Evolutionary conservation across 345 rosid genomes (phyloP).

Genomic region (Bruguiera parviflora): DNA sequence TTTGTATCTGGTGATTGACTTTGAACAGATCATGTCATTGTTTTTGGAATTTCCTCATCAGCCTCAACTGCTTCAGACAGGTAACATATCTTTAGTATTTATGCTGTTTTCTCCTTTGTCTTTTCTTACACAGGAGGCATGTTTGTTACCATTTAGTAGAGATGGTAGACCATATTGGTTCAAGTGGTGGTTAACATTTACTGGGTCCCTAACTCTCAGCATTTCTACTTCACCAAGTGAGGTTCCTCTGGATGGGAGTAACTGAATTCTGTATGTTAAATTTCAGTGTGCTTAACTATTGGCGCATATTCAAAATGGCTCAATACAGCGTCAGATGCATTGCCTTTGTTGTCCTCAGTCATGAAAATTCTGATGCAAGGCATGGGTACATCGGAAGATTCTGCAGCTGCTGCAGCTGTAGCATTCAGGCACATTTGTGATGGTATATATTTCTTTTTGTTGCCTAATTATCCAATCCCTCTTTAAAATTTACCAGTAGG

Average conservation of each 20-base stretch:
- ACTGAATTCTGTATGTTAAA: slow-evolving; percentile 11
- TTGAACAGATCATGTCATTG: slow-evolving; percentile 68
- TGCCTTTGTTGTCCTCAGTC: slow-evolving; percentile 68
- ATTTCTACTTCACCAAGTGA: not conserved
- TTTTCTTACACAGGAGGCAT: not conserved
- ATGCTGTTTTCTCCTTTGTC: not conserved
- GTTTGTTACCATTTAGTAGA: slow-evolving; percentile 7
- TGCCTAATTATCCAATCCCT: not conserved
- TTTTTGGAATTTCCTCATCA: slow-evolving; percentile 88
- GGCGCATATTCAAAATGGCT: slow-evolving; percentile 99
- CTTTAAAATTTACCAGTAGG: not conserved
- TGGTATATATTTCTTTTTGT: slow-evolving; percentile 41
- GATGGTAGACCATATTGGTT: slow-evolving; percentile 3
- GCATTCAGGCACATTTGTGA: slow-evolving; percentile 93
- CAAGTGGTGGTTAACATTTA: slow-evolving; percentile 4
- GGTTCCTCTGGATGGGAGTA: slow-evolving; percentile 3
- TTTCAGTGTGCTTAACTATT: slow-evolving; percentile 89
- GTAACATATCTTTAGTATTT: slow-evolving; percentile 31
- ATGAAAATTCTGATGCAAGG: slow-evolving; percentile 72
- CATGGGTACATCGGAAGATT: slow-evolving; percentile 94
- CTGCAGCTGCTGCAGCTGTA: slow-evolving; percentile 97
- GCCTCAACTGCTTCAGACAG: slow-evolving; percentile 91
- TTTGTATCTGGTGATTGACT: slow-evolving; percentile 6
- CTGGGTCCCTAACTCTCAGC: not conserved
- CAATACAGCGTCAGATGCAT: slow-evolving; percentile 66